A percentile compares a stretch with the other conserved stretches of the same genome.
Evolutionary conservation across 495 filamentous ascomycete genomes (phyloP).

Genomic region (Podospora australis): DNA sequence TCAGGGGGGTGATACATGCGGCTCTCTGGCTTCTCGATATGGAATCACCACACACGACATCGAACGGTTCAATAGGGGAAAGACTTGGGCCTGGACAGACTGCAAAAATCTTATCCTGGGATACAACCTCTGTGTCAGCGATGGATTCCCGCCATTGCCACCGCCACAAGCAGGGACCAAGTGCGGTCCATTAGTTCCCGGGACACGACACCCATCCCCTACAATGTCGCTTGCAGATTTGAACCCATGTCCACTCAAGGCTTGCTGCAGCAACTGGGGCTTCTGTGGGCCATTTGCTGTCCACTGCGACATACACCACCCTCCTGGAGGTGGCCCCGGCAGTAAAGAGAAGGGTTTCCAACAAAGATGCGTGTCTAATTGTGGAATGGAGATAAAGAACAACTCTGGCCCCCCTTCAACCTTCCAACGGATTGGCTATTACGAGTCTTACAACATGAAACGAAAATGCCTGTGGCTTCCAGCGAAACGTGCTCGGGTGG

Average conservation of each 20-base stretch:
- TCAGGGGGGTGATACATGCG: constrained; percentile 29
- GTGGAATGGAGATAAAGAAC: constrained; percentile 23
- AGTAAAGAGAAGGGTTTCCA: not conserved
- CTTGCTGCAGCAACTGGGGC: too few relatives aligned
- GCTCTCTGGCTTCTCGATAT: constrained; percentile 20
- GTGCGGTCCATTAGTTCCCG: constrained; percentile 39
- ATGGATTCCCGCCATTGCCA: constrained; percentile 39
- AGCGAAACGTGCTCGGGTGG: constrained; percentile 7
- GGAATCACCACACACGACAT: constrained; percentile 31
- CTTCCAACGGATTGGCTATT: constrained; percentile 22
- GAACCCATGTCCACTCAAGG: constrained; percentile 23
- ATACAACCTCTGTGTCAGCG: constrained; percentile 41
- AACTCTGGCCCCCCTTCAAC: constrained; percentile 1
- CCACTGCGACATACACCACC: too few relatives aligned
- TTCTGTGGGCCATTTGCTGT: too few relatives aligned
- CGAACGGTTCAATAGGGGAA: constrained; percentile 31
- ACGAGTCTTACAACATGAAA: constrained; percentile 22
- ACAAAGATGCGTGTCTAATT: constrained; percentile 39
- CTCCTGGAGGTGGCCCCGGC: not conserved
- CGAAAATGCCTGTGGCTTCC: constrained; percentile 24
- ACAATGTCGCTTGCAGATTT: constrained; percentile 11
- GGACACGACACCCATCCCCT: constrained; percentile 21
- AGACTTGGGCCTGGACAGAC: constrained; percentile 46
- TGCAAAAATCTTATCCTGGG: constrained; percentile 29
- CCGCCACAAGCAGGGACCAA: constrained; percentile 27